A percentile compares a stretch with the other conserved stretches of the same genome.
phyloP scores from a whole-genome alignment of 1,284 basidiomycete genomes.

The Fomitopsis pinicola region DNA sequence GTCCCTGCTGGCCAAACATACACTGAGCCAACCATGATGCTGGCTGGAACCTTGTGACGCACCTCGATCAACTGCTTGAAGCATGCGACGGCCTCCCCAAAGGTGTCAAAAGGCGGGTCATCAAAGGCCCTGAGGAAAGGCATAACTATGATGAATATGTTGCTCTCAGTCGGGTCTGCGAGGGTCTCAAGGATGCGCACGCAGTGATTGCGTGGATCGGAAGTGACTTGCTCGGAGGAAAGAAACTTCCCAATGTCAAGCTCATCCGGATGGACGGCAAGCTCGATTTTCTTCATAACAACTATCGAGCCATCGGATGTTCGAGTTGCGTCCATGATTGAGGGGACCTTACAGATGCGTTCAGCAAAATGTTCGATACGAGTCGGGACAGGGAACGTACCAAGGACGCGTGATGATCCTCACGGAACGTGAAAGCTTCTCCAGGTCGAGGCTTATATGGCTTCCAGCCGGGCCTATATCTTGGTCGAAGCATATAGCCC shows the following conservation, averaged over 20 bases:
- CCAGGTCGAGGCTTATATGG: no score
- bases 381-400: constrained; percentile 3
- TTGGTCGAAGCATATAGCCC: constrained; percentile 14
- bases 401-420: constrained; percentile 8
- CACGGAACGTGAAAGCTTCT: constrained; percentile 8
- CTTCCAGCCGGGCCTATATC: constrained; percentile 14
- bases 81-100: constrained; percentile 27
- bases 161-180: constrained; percentile 8
- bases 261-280: constrained; percentile 11
- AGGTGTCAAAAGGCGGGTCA: constrained; percentile 21
- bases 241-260: constrained; percentile 16
- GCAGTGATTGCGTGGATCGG: constrained; percentile 25
- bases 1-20: no score
- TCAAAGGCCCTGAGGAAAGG: constrained; percentile 18
- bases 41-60: no score
- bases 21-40: no score
- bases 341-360: background rate
- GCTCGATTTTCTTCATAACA: constrained; percentile 8
- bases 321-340: constrained; percentile 11
- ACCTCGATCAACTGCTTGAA: no score
- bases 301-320: constrained; percentile 4
- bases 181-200: constrained; percentile 22
- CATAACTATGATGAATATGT: constrained; percentile 21
- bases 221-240: constrained; percentile 11
- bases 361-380: no score